Conservation (phyloP, 2,329 filamentous ascomycete genomes). For the Aspergillus pseudoviridinutans region DNA sequence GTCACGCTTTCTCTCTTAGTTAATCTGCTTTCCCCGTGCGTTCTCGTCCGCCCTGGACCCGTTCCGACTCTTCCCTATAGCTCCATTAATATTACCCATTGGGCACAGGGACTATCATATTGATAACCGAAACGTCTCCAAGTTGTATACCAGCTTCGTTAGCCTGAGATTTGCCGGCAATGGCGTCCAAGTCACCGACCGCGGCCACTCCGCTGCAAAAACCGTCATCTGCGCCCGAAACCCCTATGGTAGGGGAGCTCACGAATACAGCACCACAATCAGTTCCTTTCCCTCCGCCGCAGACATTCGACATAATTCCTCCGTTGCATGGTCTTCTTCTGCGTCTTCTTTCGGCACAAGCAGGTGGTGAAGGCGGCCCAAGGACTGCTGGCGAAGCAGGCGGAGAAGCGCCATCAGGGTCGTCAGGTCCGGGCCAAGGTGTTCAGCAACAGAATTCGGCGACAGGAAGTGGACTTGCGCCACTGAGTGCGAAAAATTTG, state of each 20-base stretch:
- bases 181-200: conserved; percentile 35
- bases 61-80: conserved; percentile 36
- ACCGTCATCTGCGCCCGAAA: conserved; percentile 31
- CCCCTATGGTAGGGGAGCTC: conserved; percentile 27
- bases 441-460: conserved; percentile 25
- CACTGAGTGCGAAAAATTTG: conserved; percentile 69
- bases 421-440: conserved; percentile 8
- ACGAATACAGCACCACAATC: conserved; percentile 44
- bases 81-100: background rate
- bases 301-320: conserved; percentile 80
- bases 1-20: conserved; percentile 23
- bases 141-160: background rate
- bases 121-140: background rate
- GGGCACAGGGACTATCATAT: background rate
- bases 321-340: conserved; percentile 74
- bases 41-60: conserved; percentile 12
- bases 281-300: conserved; percentile 64
- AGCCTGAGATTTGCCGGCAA: conserved; percentile 14
- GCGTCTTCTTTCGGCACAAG: conserved; percentile 58
- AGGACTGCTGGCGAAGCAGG: conserved; percentile 19
- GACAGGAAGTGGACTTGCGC: conserved; percentile 33
- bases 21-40: conserved; percentile 5
- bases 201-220: conserved; percentile 42
- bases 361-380: conserved; percentile 35
- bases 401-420: conserved; percentile 19